Conservation (phyloP, 2,329 filamentous ascomycete species). For the Curvularia verruculosa region DNA sequence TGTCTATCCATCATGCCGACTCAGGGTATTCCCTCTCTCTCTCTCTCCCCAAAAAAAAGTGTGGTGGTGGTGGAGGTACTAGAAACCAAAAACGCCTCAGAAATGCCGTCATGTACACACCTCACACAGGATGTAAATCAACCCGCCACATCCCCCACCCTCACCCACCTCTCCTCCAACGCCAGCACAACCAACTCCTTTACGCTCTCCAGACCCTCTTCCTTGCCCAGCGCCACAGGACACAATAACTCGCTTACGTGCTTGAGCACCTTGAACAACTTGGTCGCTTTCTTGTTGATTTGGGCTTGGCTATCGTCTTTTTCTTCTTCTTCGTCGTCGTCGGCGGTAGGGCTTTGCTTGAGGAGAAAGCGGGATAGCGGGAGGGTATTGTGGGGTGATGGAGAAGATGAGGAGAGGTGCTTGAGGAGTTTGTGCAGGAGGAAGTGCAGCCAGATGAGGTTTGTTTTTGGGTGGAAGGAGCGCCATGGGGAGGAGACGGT, state of each 20-base stretch:
- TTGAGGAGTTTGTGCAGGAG: constrained; percentile 62
- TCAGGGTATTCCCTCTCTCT: too few relatives aligned
- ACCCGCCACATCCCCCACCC: constrained; percentile 41
- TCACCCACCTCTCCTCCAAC: constrained; percentile 45
- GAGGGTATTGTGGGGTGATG: constrained; percentile 16
- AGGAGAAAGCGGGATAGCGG: neutral
- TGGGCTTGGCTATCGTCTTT: constrained; percentile 19
- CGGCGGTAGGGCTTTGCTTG: constrained; percentile 10
- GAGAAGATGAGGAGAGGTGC: constrained; percentile 35
- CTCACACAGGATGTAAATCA: too few relatives aligned
- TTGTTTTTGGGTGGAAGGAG: constrained; percentile 64
- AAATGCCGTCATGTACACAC: too few relatives aligned
- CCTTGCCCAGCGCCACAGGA: constrained; percentile 42
- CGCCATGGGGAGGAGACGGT: constrained; percentile 51
- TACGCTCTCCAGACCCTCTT: constrained; percentile 34
- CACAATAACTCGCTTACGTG: constrained; percentile 49
- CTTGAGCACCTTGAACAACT: constrained; percentile 48
- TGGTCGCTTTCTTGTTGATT: constrained; percentile 45
- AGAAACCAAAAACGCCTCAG: too few relatives aligned
- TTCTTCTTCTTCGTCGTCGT: constrained; percentile 4
- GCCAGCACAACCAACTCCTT: constrained; percentile 45
- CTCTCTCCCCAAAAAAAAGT: too few relatives aligned
- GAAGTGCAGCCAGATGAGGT: constrained; percentile 68
- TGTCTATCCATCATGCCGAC: too few relatives aligned
- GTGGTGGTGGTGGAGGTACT: too few relatives aligned